A percentile compares a stretch with the other conserved stretches of the same genome.
phyloP scores from a whole-genome alignment of 2,329 filamentous ascomycete species.

The Venturia oleaginea region DNA sequence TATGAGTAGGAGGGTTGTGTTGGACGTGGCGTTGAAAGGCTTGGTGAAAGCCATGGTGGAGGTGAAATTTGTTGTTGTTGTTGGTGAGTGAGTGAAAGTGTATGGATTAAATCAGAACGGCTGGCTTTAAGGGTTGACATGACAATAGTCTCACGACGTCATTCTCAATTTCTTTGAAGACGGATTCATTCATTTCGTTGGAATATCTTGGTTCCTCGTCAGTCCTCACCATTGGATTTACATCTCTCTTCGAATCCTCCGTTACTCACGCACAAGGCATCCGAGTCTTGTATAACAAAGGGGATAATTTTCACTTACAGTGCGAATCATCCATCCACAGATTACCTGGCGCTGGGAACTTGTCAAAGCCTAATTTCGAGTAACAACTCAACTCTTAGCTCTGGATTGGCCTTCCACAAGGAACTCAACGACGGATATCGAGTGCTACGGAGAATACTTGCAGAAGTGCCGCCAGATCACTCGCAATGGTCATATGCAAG shows the following conservation, averaged over 20 bases:
- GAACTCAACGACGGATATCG: background rate
- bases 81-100: background rate
- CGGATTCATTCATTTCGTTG: too few species aligned
- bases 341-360: too few species aligned
- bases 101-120: background rate
- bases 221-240: too few species aligned
- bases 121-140: background rate
- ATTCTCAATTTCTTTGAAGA: too few species aligned
- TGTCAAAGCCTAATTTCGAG: too few species aligned
- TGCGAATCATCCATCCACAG: too few species aligned
- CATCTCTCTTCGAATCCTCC: too few species aligned
- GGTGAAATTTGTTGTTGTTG: background rate
- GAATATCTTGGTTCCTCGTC: too few species aligned
- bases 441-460: background rate
- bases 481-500: background rate
- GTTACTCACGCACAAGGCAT: too few species aligned
- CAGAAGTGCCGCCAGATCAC: background rate
- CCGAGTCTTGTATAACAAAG: too few species aligned
- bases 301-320: too few species aligned
- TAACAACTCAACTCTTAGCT: background rate
- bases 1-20: too few species aligned
- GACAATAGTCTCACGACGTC: background rate
- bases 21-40: background rate
- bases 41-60: background rate
- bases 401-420: background rate